Conservation (phyloP, 139 green algal genomes). For the Volvox reticuliferus region DNA sequence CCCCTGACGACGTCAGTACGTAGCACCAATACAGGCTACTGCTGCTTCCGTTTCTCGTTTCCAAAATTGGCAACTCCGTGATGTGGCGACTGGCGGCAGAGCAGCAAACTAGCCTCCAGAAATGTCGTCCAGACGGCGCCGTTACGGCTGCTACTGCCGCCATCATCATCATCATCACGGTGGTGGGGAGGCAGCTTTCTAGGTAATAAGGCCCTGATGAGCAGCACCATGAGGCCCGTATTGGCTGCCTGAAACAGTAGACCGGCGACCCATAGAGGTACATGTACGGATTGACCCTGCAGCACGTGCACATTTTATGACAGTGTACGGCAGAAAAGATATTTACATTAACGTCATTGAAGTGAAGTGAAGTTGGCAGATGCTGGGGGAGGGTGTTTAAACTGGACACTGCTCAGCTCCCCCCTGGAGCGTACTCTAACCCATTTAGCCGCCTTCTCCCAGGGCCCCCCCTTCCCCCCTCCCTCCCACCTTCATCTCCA, state of each 20-base stretch:
- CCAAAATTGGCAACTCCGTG: too few species aligned
- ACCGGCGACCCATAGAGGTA: slow-evolving; percentile 74
- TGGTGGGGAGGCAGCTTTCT: too few species aligned
- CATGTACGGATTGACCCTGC: slow-evolving; percentile 66
- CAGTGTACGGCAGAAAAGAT: too few species aligned
- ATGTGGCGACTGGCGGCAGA: not conserved
- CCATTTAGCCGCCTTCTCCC: not conserved
- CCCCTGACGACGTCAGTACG: too few species aligned
- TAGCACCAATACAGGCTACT: not conserved
- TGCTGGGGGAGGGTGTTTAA: too few species aligned
- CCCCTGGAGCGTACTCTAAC: too few species aligned
- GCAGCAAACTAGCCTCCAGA: slow-evolving; percentile 18
- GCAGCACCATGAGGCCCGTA: slow-evolving; percentile 53
- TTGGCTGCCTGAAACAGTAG: slow-evolving; percentile 75
- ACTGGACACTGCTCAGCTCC: too few species aligned
- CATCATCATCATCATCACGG: too few species aligned
- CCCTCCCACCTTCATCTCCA: slow-evolving; percentile 77
- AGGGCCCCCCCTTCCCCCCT: not conserved
- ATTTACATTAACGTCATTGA: too few species aligned
- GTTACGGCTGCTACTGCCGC: not conserved
- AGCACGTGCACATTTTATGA: not conserved
- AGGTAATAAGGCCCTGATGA: slow-evolving; percentile 40
- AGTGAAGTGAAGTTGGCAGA: too few species aligned
- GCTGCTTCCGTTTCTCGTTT: not conserved
- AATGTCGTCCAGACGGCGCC: not conserved